A percentile compares a stretch with the other conserved stretches of the same genome.
Evolutionary conservation across 192 early-diverging fungal species (phyloP).

Genomic region (Gonapodya sp.): DNA sequence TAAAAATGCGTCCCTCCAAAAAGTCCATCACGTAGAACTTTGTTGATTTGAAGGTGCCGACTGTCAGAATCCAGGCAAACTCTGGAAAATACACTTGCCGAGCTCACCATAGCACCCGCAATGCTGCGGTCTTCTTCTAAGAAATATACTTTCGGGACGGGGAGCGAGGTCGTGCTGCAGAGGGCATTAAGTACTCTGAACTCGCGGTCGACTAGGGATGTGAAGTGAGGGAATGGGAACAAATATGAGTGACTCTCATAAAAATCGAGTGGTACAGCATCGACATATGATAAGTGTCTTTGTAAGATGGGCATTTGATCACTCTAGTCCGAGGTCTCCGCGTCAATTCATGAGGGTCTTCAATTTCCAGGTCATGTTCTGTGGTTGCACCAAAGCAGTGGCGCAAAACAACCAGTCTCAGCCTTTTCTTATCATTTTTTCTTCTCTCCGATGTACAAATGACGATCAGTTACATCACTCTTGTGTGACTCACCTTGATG

Average conservation of each 20-base stretch:
- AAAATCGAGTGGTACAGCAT: background rate
- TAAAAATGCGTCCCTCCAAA: background rate
- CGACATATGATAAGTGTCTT: background rate
- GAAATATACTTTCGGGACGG: background rate
- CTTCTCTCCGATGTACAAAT: no score
- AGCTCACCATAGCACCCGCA: background rate
- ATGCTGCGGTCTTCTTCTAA: constrained; percentile 1
- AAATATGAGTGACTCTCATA: background rate
- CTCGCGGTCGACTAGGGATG: background rate
- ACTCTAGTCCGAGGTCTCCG: no score
- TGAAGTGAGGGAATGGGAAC: no score
- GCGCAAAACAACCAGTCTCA: no score
- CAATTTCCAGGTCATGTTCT: no score
- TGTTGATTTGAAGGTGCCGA: background rate
- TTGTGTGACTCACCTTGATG: constrained; percentile 7
- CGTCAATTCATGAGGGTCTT: no score
- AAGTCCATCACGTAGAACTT: constrained; percentile 12
- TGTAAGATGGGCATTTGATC: no score
- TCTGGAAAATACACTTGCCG: background rate
- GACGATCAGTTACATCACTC: no score
- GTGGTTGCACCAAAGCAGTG: no score
- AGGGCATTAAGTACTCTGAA: constrained; percentile 3
- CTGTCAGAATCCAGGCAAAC: background rate
- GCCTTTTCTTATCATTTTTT: no score
- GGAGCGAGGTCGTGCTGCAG: background rate